These are phyloP conservation scores for Rostrohypoxylon terebratum DNA, from an alignment of 495 filamentous ascomycete species.

Conservation along the genomic window DNA sequence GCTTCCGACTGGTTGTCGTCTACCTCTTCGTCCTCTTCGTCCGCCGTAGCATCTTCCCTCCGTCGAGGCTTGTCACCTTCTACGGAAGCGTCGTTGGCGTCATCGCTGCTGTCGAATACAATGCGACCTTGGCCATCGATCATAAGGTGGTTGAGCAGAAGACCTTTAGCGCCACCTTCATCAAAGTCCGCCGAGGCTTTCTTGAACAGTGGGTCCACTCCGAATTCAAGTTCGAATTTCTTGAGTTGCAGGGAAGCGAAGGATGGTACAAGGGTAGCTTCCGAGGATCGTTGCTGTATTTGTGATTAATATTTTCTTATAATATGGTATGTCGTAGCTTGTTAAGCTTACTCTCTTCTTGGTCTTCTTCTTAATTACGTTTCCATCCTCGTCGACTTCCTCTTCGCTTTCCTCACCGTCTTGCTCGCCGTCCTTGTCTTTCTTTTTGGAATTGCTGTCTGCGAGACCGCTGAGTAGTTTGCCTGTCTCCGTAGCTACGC, in stretches of 20 bases:
- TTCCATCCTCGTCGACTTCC: constrained; percentile 82
- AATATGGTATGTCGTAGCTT: neutral
- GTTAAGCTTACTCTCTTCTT: constrained; percentile 64
- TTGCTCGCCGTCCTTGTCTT: constrained; percentile 67
- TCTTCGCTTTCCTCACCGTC: constrained; percentile 83
- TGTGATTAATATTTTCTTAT: constrained; percentile 14
- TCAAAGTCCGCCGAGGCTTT: constrained; percentile 99
- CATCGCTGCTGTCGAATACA: constrained; percentile 98
- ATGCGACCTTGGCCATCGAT: constrained; percentile 93
- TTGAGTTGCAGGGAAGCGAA: constrained; percentile 92
- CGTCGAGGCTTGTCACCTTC: constrained; percentile 56
- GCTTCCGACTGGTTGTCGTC: constrained; percentile 56
- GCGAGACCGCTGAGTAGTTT: constrained; percentile 95
- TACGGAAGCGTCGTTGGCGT: constrained; percentile 72
- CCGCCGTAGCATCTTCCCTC: constrained; percentile 57
- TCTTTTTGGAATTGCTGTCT: constrained; percentile 86
- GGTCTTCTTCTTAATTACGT: constrained; percentile 75
- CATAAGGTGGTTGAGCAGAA: constrained; percentile 92
- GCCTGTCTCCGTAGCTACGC: constrained; percentile 96
- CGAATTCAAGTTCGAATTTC: constrained; percentile 96
- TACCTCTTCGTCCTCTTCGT: constrained; percentile 64
- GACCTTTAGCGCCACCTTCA: constrained; percentile 95
- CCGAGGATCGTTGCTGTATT: constrained; percentile 77
- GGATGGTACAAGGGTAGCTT: constrained; percentile 88
- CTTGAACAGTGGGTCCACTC: constrained; percentile 97